These are phyloP conservation scores for Starmerella davenportii DNA, from an alignment of 805 yeast species.

Conservation along the genomic window DNA sequence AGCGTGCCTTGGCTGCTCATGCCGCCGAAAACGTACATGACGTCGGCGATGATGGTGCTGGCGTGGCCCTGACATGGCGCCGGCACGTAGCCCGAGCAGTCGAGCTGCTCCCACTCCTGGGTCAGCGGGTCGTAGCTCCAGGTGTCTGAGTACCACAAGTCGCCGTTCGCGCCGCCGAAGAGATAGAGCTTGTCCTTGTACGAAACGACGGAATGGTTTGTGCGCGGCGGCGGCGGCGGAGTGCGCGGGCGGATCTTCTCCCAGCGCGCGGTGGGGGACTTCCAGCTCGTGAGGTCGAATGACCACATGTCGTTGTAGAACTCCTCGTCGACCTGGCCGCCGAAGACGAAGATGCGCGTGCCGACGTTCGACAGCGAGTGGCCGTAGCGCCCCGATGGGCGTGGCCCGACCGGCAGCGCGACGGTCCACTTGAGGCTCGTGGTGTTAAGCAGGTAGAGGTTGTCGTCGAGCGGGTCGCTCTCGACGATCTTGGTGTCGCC, in stretches of 20 bases:
- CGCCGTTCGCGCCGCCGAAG: conserved; percentile 82
- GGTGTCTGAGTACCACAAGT: conserved; percentile 50
- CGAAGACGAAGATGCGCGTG: conserved; percentile 59
- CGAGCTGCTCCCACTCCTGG: conserved; percentile 53
- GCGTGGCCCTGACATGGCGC: conserved; percentile 87
- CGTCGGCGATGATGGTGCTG: conserved; percentile 57
- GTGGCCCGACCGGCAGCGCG: conserved; percentile 52
- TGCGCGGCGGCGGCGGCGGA: conserved; percentile 38
- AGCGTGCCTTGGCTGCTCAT: conserved; percentile 56
- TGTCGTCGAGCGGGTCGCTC: conserved; percentile 73
- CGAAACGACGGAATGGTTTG: conserved; percentile 79
- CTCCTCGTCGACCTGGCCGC: conserved; percentile 82
- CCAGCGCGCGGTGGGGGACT: conserved; percentile 76
- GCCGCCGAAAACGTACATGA: conserved; percentile 80
- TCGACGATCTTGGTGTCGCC: conserved; percentile 68
- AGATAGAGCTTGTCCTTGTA: conserved; percentile 62
- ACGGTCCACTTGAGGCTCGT: conserved; percentile 62
- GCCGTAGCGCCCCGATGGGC: conserved; percentile 89
- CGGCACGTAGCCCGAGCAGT: conserved; percentile 57
- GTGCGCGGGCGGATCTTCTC: conserved; percentile 41
- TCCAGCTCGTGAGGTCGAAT: conserved; percentile 73
- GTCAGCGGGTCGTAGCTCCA: conserved; percentile 60
- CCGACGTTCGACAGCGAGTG: conserved; percentile 67
- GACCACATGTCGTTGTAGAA: conserved; percentile 67
- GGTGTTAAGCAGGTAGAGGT: conserved; percentile 69